Evolutionary conservation across 108 stramenopile species (phyloP), one percentile per base, ranked within the genome.

Genomic region (Aurantiochytrium sp.): DNA sequence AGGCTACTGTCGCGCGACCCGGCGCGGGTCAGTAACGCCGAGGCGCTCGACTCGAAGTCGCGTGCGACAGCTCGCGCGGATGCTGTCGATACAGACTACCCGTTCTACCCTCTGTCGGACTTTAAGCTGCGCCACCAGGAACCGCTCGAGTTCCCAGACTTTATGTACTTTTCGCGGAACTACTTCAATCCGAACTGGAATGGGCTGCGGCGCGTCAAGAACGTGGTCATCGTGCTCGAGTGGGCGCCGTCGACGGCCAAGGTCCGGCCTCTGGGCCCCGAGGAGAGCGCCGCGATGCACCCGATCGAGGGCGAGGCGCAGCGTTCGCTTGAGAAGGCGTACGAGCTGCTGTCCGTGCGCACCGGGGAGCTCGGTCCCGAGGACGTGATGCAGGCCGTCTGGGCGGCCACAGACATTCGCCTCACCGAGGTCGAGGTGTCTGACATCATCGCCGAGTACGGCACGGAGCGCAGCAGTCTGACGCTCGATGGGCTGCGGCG

Each of bases 151-250:
- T 89, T 87, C 69, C 68, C 89, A 4, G 86, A 68, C 41, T 32
- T 68, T 30, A 21, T 89, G 34, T 86, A 42, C 68, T 37, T 54
- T 32, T 89, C 89, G 42, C 54, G 59, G 6, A 89, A 89, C 41
- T 89, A 87, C 55, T 89, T 87, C 24, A 68, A 86, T 19, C 48
- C 81, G n/a, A 69, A 27, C 27, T 89, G 89, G 89, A 69, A 54
- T 8, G 89, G 86, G 4, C 41, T 86, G 4, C 59, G 89, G 15
- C 48, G 89, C 12, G 65, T 89, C 5, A 87, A 87, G 55, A 89
- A 89, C 73, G 89, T 89, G 32, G 68, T 73, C 32, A 68, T 89
- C 27, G 89, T 89, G 22, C 12, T 89, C 31, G 89, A 89, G 69
- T 89, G 55, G 39, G 86, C 65, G n/a, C 89, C 89, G 5, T 36